Conservation (phyloP, 169 alveolate genomes). For the Perkinsus chesapeaki region DNA sequence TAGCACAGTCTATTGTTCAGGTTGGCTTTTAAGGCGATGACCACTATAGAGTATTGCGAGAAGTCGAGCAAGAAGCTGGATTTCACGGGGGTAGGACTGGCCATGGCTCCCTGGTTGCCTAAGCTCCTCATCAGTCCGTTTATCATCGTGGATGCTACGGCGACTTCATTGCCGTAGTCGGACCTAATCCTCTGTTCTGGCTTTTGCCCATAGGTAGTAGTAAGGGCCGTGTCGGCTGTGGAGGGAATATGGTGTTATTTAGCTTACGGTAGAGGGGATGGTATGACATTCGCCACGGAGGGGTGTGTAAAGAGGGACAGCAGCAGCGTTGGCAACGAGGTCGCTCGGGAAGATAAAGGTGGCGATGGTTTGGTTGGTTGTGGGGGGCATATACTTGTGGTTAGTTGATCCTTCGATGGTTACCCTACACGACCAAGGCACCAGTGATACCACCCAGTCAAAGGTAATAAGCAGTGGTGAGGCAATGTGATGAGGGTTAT, state of each 20-base stretch:
- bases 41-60: conserved; percentile 71
- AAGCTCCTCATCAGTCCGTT: conserved; percentile 12
- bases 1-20: background rate
- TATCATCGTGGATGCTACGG: conserved; percentile 30
- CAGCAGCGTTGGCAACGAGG: background rate
- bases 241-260: too few relatives aligned
- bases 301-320: background rate
- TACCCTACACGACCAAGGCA: too few relatives aligned
- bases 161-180: conserved; percentile 30
- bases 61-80: conserved; percentile 28
- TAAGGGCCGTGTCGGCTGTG: background rate
- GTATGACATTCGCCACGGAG: background rate
- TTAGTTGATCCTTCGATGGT: too few relatives aligned
- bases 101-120: background rate
- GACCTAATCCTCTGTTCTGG: conserved; percentile 35
- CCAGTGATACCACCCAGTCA: too few relatives aligned
- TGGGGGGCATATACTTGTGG: too few relatives aligned
- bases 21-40: conserved; percentile 50
- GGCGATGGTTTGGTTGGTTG: too few relatives aligned
- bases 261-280: background rate
- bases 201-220: conserved; percentile 33
- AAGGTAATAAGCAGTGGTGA: background rate
- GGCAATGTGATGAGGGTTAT: background rate
- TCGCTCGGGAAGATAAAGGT: too few relatives aligned
- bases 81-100: background rate